Conservation (phyloP, 805 yeast species). For the Diddensiella caesifluorescens region DNA sequence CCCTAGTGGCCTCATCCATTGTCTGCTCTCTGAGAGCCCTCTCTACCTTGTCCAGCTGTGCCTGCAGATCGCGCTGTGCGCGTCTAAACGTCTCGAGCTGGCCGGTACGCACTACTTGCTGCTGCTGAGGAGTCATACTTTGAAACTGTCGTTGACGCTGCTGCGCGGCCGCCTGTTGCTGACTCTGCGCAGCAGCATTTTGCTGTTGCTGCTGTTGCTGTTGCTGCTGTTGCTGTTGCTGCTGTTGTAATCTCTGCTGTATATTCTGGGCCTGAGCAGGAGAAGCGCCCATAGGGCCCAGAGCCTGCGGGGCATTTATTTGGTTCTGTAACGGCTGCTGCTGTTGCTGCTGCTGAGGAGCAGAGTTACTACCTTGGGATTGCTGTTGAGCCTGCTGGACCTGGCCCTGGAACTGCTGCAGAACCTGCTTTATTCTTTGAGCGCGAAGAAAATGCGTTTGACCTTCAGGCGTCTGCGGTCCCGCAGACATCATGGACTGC, state of each 20-base stretch:
- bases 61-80: constrained; percentile 17
- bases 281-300: constrained; percentile 14
- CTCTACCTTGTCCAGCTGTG: constrained; percentile 18
- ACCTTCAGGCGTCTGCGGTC: constrained; percentile 31
- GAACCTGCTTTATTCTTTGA: constrained; percentile 24
- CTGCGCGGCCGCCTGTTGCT: constrained; percentile 5
- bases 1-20: constrained; percentile 16
- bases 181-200: not conserved
- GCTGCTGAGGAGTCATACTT: constrained; percentile 22
- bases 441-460: constrained; percentile 29
- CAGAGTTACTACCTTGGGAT: constrained; percentile 14
- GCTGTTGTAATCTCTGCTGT: constrained; percentile 15
- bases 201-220: constrained; percentile 20
- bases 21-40: constrained; percentile 18
- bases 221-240: constrained; percentile 14
- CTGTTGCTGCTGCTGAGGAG: constrained; percentile 17
- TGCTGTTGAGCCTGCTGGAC: constrained; percentile 18
- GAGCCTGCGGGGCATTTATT: constrained; percentile 21
- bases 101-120: constrained; percentile 15
- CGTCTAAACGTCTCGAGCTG: constrained; percentile 21
- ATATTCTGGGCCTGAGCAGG: constrained; percentile 12
- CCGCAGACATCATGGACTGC: constrained; percentile 23
- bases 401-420: constrained; percentile 23
- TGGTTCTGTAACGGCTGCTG: constrained; percentile 21
- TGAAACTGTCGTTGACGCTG: constrained; percentile 8